Evolutionary conservation across 768 basidiomycete species (phyloP), one percentile per base, ranked within the genome.

Genomic region (Chalciporus sphaerocephalus): DNA sequence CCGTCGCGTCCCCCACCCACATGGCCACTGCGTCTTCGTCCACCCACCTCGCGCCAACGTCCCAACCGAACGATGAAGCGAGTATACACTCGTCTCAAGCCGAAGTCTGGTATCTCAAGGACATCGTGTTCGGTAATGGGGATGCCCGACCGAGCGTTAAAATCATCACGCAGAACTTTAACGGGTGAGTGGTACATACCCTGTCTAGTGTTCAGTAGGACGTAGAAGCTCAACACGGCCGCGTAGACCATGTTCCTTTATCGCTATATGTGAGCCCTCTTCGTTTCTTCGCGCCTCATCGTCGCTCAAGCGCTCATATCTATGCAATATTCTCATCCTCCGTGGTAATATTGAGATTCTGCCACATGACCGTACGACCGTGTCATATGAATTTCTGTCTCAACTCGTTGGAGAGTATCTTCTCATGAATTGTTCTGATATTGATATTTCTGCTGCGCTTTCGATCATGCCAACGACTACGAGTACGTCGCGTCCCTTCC

Each of bases 331-430:
- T 40, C 76, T 95, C 23, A 83, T 95, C 49, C 72, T 96, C 2
- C 80, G 92, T n/a, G 85, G 83, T 40, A 75, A 87, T 54, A 89
- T 95, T 50, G 65, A 77, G 42, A 83, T 96, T 50, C 73, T 75
- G 25, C 88, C 90, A 0, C 71, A 61, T 17, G 72, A 78, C 38
- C 83, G 88, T 21, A 72, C 65, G 24, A 80, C 76, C 16, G 91
- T 90, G 18, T 86, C 87, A 13, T 96, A 94, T 66, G 86, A 89
- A 48, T 82, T 86, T 47, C 79, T 96, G 17, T 82, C 92, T 4
- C 81, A 87, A 52, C 74, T 92, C 40, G 76, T 96, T 17, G 93
- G 81, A 25, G 90, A 92, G 55, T 85, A 87, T 60, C 79, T 96
- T 40, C 71, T 95, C 32, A 68, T 61, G 4, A 72, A 69, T 48